These are phyloP conservation scores for Penstemon davidsonii DNA, from an alignment of 257 asterid species.

Conservation along the genomic window DNA sequence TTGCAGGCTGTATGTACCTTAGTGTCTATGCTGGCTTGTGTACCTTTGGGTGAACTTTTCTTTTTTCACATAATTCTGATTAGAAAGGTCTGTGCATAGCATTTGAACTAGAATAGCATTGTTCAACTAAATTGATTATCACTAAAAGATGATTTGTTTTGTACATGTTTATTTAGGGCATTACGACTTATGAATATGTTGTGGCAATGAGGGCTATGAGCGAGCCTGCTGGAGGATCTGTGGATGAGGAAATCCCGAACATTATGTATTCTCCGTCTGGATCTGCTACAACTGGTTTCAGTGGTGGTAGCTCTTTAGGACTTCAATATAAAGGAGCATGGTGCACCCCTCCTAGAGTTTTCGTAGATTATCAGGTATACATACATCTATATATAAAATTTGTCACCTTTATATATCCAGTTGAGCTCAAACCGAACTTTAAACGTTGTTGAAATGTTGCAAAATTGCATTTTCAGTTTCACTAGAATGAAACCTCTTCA, in stretches of 20 bases:
- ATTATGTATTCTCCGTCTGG: constrained; percentile 84
- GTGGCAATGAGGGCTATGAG: constrained; percentile 99
- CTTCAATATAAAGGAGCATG: constrained; percentile 98
- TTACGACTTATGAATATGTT: constrained; percentile 90
- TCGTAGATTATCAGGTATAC: constrained; percentile 92
- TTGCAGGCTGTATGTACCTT: constrained; percentile 91
- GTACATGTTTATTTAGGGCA: constrained; percentile 54
- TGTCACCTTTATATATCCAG: too few relatives aligned
- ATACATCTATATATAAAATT: neutral
- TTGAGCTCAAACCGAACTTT: too few relatives aligned
- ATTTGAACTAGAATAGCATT: neutral
- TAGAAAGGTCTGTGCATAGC: constrained; percentile 57
- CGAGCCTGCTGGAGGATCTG: constrained; percentile 81
- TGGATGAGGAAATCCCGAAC: constrained; percentile 77
- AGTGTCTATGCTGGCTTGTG: constrained; percentile 84
- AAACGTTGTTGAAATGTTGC: too few relatives aligned
- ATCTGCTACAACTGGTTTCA: constrained; percentile 91
- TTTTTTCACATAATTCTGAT: constrained; percentile 95
- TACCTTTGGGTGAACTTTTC: constrained; percentile 96
- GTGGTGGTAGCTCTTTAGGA: constrained; percentile 97
- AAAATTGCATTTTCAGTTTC: too few relatives aligned
- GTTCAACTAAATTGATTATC: constrained; percentile 39
- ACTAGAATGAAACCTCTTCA: too few relatives aligned
- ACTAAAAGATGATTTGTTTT: constrained; percentile 16
- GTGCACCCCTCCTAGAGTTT: constrained; percentile 99